phyloP scores from a whole-genome alignment of 768 basidiomycete species.

The Suillus cothurnatus region DNA sequence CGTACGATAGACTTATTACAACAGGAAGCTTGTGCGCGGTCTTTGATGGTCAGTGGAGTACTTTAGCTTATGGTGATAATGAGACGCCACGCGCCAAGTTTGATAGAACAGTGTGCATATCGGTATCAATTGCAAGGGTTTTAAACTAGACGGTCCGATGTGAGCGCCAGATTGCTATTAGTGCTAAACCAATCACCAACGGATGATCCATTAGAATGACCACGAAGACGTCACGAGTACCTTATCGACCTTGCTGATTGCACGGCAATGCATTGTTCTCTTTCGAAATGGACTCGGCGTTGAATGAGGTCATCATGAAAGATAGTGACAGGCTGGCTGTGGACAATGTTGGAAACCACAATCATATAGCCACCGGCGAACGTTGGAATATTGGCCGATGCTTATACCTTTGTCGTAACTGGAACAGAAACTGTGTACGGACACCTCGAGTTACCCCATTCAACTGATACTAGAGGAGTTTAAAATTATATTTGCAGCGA shows the following conservation, averaged over 20 bases:
- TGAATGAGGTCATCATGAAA: too few relatives aligned
- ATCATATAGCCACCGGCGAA: conserved; percentile 42
- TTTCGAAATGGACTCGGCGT: conserved; percentile 47
- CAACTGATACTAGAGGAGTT: conserved; percentile 49
- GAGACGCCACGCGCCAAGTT: not conserved
- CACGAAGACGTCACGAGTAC: not conserved
- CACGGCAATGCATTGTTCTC: conserved; percentile 46
- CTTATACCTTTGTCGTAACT: not conserved
- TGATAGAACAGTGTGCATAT: conserved; percentile 55
- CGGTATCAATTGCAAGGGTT: conserved; percentile 37
- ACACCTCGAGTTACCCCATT: too few relatives aligned
- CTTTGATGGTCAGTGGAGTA: conserved; percentile 25
- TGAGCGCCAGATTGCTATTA: conserved; percentile 35
- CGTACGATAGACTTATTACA: conserved; percentile 24
- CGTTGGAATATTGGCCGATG: not conserved
- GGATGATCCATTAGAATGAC: not conserved
- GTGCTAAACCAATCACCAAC: too few relatives aligned
- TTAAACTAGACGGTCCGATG: conserved; percentile 36
- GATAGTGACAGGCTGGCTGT: conserved; percentile 23
- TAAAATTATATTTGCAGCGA: conserved; percentile 42
- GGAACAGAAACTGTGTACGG: conserved; percentile 48
- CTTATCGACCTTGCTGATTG: conserved; percentile 35
- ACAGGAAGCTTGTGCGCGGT: conserved; percentile 44
- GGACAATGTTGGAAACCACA: conserved; percentile 46
- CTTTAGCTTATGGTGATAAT: not conserved